Base-by-base conservation (phyloP, 202 grass and related monocot species). In the Sporobolus alterniflorus region DNA sequence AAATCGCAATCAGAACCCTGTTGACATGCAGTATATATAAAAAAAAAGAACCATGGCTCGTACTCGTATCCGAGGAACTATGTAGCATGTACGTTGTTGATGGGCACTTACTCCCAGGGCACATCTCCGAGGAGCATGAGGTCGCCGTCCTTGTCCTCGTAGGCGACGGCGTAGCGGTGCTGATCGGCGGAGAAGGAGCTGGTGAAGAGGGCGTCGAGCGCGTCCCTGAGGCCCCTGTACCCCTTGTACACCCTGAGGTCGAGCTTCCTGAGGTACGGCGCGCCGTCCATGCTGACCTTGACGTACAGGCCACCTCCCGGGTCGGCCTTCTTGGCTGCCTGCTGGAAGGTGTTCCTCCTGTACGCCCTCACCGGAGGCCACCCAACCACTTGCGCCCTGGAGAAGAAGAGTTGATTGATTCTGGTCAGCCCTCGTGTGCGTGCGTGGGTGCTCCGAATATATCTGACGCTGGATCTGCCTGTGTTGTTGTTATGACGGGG, bases 221-320 rank as follows among this genome's bases (percentile, higher is more conserved):
- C 86, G 22, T 86, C 78, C 69, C 83, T 86, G 44, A 94, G 89
- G 70, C 91, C 92, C 76, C 43, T 74, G 85, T 94, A 94, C 30
- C 89, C 89, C 30, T 80, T 87, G 73, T 80, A 92, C 75, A 88
- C 75, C 74, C 55, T 75, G 22, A 94, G 87, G 70, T 94, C 92
- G 44, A 92, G 81, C 63, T 94, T 92, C 63, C 92, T 74, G 28
- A 94, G 92, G 71, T 94, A 92, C 1, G 89, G 92, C n/a, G 87
- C 92, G 17, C 92, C 92, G 51, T 94, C 92, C 92, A 94, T 94
- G 92, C 92, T 94, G 31, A 94, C 92, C 56, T 94, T 94, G 47
- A 94, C 89, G 6, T 68, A 94, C 43, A 86, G 52, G 13, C n/a
- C n/a, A n/a, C 75, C 87, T 36, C 75, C 83, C 2, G 17, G 36